Conservation (phyloP, 192 early-diverging fungal species). For the Tieghemiomyces parasiticus region DNA sequence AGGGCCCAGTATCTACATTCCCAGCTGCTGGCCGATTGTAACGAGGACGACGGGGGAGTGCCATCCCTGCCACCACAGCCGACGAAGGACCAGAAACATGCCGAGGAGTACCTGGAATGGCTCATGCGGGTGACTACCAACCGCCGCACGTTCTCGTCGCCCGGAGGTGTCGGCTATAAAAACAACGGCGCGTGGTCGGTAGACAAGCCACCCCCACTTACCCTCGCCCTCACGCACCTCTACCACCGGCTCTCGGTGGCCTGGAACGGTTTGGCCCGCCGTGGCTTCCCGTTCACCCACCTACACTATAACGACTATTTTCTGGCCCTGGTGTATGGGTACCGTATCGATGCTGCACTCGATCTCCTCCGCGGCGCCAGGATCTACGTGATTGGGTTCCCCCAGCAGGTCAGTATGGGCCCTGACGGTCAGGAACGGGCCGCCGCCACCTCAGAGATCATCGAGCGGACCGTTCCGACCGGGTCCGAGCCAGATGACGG, state of each 20-base stretch:
- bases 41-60: neutral
- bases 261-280: neutral
- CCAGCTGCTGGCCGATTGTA: neutral
- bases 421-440: neutral
- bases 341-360: constrained; percentile 5
- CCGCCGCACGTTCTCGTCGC: no score
- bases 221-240: neutral
- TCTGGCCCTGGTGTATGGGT: constrained; percentile 9
- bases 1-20: neutral
- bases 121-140: neutral
- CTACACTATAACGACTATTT: constrained; percentile 10
- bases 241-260: neutral
- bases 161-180: no score
- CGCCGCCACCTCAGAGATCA: neutral
- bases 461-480: neutral
- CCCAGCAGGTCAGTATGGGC: neutral
- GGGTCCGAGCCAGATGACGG: neutral
- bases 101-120: neutral
- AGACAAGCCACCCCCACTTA: no score
- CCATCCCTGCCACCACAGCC: no score
- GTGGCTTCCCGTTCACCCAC: constrained; percentile 2
- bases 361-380: neutral
- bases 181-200: no score
- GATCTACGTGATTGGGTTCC: constrained; percentile 9
- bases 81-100: neutral